Evolutionary conservation across 352 stramenopile species (phyloP), one percentile per base, ranked within the genome.

Genomic region (Pythium dissotocum): DNA sequence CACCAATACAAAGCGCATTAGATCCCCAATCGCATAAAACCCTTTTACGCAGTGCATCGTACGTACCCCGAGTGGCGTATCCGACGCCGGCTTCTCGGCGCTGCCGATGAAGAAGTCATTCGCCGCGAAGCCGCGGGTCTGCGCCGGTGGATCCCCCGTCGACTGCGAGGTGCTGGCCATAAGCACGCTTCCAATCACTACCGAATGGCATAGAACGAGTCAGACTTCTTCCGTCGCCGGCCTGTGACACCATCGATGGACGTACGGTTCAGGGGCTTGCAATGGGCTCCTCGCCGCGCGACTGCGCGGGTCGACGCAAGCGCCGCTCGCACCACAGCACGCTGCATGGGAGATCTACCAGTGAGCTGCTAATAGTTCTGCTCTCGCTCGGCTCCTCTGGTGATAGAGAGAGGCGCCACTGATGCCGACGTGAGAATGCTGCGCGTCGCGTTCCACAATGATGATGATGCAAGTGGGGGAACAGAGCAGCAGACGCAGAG

Each of bases 51-150:
- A 2, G 5, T 63, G 18, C 40, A 30, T 14, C 38, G 18, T 24
- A 33, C 53, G 33, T 60, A 72, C 67, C 9, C 61, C 67, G 24
- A 69, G 60, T 7, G 61, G 60, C 10, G 60, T 57, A 32, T 69
- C 61, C 18, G 67, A 67, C 14, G 56, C 62, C 5, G 67, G 48
- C 61, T 69, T 70, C 40, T 65, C 44, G 6, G 54, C 24, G 48
- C 62, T 63, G 6, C 33, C 36, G 40, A 61, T 60, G 16, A 73
- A 38, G 18, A 77, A 76, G 32, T 77, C 70, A 30, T 77, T 77
- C 33, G 70, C 73, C 59, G 73, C 73, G 35, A 72, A 67, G 13
- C 59, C 59, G 2, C 66, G 58, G n/a, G 28, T 28, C 42, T 59
- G 58, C 32, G 13, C 12, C 12, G 8, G 40, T 14, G 57, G 7